A percentile compares a stretch with the other conserved stretches of the same genome.
These are phyloP conservation scores for Cryphonectria nitschkei DNA, from an alignment of 2,329 filamentous ascomycete species.

Conservation along the genomic window DNA sequence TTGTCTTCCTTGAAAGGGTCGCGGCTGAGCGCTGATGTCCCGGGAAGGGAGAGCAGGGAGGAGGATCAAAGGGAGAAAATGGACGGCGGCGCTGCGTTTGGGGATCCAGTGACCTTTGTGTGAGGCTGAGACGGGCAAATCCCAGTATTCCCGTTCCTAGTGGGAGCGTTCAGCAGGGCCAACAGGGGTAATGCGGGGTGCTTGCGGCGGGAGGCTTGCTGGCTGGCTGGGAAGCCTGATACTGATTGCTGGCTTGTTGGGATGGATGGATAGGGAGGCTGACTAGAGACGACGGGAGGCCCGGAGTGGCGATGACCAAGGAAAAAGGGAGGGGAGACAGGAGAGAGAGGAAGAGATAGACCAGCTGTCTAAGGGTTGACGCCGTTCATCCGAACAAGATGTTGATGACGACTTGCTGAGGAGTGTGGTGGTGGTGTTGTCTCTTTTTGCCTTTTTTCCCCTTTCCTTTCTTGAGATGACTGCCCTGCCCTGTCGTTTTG, in stretches of 20 bases:
- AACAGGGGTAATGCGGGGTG: slow-evolving; percentile 38
- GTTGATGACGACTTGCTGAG: slow-evolving; percentile 19
- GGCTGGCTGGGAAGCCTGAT: slow-evolving; percentile 33
- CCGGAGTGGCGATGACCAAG: slow-evolving; percentile 15
- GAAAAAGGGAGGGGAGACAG: slow-evolving; percentile 14
- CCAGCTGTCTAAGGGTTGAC: slow-evolving; percentile 18
- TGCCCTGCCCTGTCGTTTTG: slow-evolving; percentile 10
- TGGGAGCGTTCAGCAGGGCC: slow-evolving; percentile 19
- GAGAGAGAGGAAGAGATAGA: slow-evolving; percentile 9
- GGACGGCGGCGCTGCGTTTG: slow-evolving; percentile 34
- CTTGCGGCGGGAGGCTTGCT: slow-evolving; percentile 31
- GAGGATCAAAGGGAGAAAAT: slow-evolving; percentile 13
- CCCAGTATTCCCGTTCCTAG: slow-evolving; percentile 1
- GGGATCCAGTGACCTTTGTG: slow-evolving; percentile 33
- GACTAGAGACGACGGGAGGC: slow-evolving; percentile 24
- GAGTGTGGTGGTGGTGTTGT: slow-evolving; percentile 17
- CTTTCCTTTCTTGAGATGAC: not conserved
- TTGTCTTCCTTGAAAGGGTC: not conserved
- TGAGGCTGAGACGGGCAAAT: slow-evolving; percentile 37
- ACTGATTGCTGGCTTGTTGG: slow-evolving; percentile 33
- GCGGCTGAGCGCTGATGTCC: slow-evolving; percentile 24
- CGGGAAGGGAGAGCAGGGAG: slow-evolving; percentile 25
- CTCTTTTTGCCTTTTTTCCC: slow-evolving; percentile 12
- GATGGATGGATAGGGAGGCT: slow-evolving; percentile 17
- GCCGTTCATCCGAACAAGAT: slow-evolving; percentile 22